Base-by-base conservation (phyloP, 1,284 basidiomycete genomes). In the Vanrija sp. region DNA sequence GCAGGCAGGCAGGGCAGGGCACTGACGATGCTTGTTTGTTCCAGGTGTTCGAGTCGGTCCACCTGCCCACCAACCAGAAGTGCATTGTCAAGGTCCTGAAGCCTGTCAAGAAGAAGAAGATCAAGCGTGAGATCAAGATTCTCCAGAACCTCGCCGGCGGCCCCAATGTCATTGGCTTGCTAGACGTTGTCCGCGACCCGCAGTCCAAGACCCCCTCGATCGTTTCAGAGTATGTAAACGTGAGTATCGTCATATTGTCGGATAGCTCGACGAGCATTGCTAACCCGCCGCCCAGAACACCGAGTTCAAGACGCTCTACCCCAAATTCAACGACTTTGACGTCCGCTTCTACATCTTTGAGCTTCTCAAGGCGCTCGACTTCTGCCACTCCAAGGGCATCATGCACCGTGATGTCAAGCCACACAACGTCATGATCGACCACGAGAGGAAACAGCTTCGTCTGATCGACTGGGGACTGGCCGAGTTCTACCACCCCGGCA, bases 51-150 rank as follows among this genome's bases (percentile, higher is more conserved):
- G 94, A 98, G 78, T 95, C 93, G 7, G 86, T 97, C 70, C 94
- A 98, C 77, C 86, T 97, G 55, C 86, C 89, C 34, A 89, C 88
- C 60, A 89, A 89, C 69, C 89, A 94, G 75, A 94, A 96, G 78
- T 96, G 94, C 77, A 94, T 98, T 77, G 93, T 98, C 81, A 98
- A 98, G 78, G 94, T 98, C 49, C 82, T 98, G 63, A 98, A 98
- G 78, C 96, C 96, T 1, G 95, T 98, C 49, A 98, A 98, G 83
- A 98, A 98, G 85, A 98, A 98, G 85, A 98, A 98, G 82, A 98
- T 98, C 79, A 98, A 98, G 82, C 85, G 95, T 61, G 95, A 98
- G 80, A 97, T 98, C 79, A 98, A 98, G 82, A 97, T 98, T 67
- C 79, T 98, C 39, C 93, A 96, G 77, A 98, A 98, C 77, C 82